Evolutionary conservation across 1,284 basidiomycete genomes (phyloP).

Genomic region (Puccinia brachypodii): DNA sequence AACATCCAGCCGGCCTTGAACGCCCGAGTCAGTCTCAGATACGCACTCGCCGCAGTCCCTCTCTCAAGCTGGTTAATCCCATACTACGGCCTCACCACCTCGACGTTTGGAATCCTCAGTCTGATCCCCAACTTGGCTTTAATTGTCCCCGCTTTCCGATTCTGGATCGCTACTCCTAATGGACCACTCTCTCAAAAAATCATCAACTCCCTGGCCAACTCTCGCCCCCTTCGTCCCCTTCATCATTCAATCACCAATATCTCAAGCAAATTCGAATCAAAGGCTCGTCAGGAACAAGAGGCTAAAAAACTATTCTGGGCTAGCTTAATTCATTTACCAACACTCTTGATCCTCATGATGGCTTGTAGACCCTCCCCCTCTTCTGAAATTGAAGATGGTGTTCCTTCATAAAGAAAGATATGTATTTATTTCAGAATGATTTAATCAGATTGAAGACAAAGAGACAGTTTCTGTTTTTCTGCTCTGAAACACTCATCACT

Average conservation of each 20-base stretch:
- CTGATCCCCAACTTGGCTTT: slow-evolving; percentile 75
- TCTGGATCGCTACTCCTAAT: slow-evolving; percentile 62
- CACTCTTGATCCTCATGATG: slow-evolving; percentile 89
- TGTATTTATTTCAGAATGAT: too few relatives aligned
- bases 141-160: slow-evolving; percentile 69
- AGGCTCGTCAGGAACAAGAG: slow-evolving; percentile 65
- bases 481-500: too few relatives aligned
- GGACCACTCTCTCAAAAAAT: background rate
- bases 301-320: slow-evolving; percentile 79
- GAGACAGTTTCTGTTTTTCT: too few relatives aligned
- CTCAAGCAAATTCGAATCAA: slow-evolving; percentile 39
- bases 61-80: slow-evolving; percentile 80
- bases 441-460: too few relatives aligned
- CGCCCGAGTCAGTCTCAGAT: slow-evolving; percentile 78
- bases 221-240: slow-evolving; percentile 26
- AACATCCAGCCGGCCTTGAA: slow-evolving; percentile 79
- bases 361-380: slow-evolving; percentile 56
- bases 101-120: slow-evolving; percentile 77
- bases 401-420: slow-evolving; percentile 9
- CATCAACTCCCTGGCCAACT: slow-evolving; percentile 58
- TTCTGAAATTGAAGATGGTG: slow-evolving; percentile 47
- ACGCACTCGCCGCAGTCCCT: slow-evolving; percentile 75
- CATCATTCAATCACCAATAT: slow-evolving; percentile 57
- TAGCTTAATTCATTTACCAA: slow-evolving; percentile 87
- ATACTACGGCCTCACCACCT: slow-evolving; percentile 79